phyloP scores from a whole-genome alignment of 2,329 filamentous ascomycete species.

The Phyllosticta capitalensis region DNA sequence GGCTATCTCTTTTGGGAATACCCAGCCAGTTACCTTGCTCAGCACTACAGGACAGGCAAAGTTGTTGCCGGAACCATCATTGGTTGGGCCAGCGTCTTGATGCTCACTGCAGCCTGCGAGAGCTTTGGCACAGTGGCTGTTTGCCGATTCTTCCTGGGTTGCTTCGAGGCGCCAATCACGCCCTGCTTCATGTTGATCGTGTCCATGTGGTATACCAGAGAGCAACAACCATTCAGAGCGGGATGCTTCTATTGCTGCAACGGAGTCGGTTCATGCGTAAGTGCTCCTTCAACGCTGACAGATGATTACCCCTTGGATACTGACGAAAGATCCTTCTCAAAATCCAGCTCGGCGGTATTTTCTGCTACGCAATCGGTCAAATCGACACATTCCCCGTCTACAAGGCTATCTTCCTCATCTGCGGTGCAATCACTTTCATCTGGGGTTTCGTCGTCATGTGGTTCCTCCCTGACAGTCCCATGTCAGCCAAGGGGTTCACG shows the following conservation, averaged over 20 bases:
- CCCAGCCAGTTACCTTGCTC: slow-evolving; percentile 19
- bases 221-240: slow-evolving; percentile 15
- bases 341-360: slow-evolving; percentile 21
- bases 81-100: slow-evolving; percentile 16
- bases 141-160: slow-evolving; percentile 17
- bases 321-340: too few relatives aligned
- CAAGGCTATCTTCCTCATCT: slow-evolving; percentile 37
- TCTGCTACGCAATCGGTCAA: slow-evolving; percentile 33
- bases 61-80: slow-evolving; percentile 20
- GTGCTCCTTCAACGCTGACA: background rate
- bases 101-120: slow-evolving; percentile 16
- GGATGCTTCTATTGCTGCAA: slow-evolving; percentile 20
- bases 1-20: slow-evolving; percentile 17
- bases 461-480: slow-evolving; percentile 34
- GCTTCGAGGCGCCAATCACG: slow-evolving; percentile 18
- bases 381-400: slow-evolving; percentile 34
- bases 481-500: slow-evolving; percentile 34
- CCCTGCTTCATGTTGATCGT: slow-evolving; percentile 17
- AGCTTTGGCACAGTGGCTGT: slow-evolving; percentile 17
- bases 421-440: slow-evolving; percentile 35
- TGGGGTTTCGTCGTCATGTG: slow-evolving; percentile 34
- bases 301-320: too few relatives aligned
- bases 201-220: slow-evolving; percentile 13
- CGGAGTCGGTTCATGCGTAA: slow-evolving; percentile 14
- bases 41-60: slow-evolving; percentile 24